Evolutionary conservation across 805 yeast species (phyloP).

Genomic region (Saturnispora halmiae): DNA sequence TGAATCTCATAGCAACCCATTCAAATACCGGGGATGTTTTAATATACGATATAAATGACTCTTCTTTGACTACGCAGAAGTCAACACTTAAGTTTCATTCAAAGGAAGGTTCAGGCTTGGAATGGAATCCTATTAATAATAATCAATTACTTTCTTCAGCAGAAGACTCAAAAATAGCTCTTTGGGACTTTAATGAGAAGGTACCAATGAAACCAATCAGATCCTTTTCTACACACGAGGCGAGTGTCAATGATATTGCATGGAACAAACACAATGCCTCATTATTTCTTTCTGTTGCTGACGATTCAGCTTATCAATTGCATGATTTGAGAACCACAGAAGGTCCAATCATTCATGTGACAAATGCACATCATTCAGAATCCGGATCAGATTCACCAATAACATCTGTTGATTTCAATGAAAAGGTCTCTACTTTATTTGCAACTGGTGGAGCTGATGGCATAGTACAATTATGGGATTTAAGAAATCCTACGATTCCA

Average conservation of each 20-base stretch:
- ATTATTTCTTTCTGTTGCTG: constrained; percentile 63
- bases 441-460: constrained; percentile 78
- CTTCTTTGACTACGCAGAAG: constrained; percentile 13
- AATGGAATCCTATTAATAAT: constrained; percentile 44
- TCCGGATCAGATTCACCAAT: constrained; percentile 26
- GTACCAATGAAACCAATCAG: constrained; percentile 34
- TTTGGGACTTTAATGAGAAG: constrained; percentile 49
- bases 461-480: constrained; percentile 65
- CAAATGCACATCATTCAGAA: constrained; percentile 36
- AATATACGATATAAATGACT: constrained; percentile 30
- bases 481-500: constrained; percentile 51
- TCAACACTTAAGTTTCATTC: constrained; percentile 43
- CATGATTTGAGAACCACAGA: constrained; percentile 42
- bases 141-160: constrained; percentile 52
- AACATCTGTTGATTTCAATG: constrained; percentile 61
- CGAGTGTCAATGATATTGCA: constrained; percentile 58
- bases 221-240: constrained; percentile 41
- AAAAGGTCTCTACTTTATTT: constrained; percentile 41
- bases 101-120: constrained; percentile 60
- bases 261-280: constrained; percentile 39
- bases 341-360: constrained; percentile 36
- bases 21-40: constrained; percentile 44
- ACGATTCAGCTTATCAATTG: constrained; percentile 53
- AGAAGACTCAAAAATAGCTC: constrained; percentile 55
- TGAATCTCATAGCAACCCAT: constrained; percentile 44